phyloP scores from a whole-genome alignment of 805 yeast genomes.

The Priceomyces castillae region DNA sequence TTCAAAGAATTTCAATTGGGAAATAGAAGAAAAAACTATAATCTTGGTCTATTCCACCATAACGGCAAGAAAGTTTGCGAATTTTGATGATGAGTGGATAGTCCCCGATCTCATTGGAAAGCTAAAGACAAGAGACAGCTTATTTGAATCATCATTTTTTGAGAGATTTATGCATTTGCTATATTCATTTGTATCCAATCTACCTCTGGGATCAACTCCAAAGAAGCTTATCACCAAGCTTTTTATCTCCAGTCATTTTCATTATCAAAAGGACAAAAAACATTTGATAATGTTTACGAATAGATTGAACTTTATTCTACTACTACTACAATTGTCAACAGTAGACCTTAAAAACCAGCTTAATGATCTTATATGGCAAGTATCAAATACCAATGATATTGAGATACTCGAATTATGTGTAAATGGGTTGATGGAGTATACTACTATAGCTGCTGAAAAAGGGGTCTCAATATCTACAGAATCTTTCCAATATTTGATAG shows the following conservation, averaged over 20 bases:
- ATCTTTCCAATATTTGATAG: constrained; percentile 16
- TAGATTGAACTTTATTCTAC: constrained; percentile 33
- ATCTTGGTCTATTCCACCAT: constrained; percentile 26
- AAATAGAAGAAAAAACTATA: constrained; percentile 33
- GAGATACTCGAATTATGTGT: constrained; percentile 21
- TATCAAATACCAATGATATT: constrained; percentile 21
- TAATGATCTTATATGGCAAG: constrained; percentile 21
- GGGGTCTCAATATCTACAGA: constrained; percentile 18
- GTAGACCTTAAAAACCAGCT: constrained; percentile 32
- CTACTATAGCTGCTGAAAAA: constrained; percentile 15
- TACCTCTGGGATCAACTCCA: constrained; percentile 18
- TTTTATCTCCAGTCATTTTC: constrained; percentile 36
- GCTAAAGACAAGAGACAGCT: constrained; percentile 23
- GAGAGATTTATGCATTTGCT: constrained; percentile 37
- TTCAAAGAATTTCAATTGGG: constrained; percentile 27
- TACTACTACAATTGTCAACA: constrained; percentile 33
- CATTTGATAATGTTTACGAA: constrained; percentile 34
- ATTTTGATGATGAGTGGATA: constrained; percentile 33
- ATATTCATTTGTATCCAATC: constrained; percentile 29
- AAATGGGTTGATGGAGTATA: constrained; percentile 18
- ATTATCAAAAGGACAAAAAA: constrained; percentile 23
- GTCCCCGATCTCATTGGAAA: constrained; percentile 22
- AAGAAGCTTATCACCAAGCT: constrained; percentile 34
- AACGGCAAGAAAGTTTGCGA: constrained; percentile 32
- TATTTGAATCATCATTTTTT: constrained; percentile 30